Base-by-base conservation (phyloP, 2,329 filamentous ascomycete genomes). In the Diaporthe vexans region DNA sequence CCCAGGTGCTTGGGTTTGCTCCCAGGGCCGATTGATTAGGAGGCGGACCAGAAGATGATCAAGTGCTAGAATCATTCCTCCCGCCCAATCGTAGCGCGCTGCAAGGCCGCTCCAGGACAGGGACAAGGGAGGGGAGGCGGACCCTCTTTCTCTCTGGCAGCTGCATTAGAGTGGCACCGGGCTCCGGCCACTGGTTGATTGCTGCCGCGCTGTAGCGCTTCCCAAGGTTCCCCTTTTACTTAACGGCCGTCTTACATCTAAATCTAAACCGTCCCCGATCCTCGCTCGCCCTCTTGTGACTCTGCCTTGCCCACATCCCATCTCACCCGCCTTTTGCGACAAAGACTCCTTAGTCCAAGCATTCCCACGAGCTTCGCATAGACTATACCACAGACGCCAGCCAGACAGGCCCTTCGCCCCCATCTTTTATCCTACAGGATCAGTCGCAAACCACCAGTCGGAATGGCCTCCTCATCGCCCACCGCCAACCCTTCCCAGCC, bases 401-500 rank as follows among this genome's bases (percentile, higher is more conserved):
- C 13, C 63, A 54, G n/a, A 26, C 8, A 40, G 7, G 33, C 33
- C 33, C 33, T 40, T 37, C 5, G 37, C 4, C 15, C 51, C 51
- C 59, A 58, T 35, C 37, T 58, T 37, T n/a, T 13, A 40, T 40
- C 35, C 15, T 40, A 58, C 40, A 59, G 48, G n/a, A 61, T 26
- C 9, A 37, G 40, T 54, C 48, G 48, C 26, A 43, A 35, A 65
- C 35, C 65, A 71, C 29, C 74, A 67, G 72, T 73, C 61, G 72
- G 65, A 74, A 75, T 75, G 74, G 74, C 74, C 35, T 69, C 74
- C 43, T 63, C 74, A 52, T 75, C 74, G 56, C 74, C 74, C 68
- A 68, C 74, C 61, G 29, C 59, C 35, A 68, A 72, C 65, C 59
- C 74, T 40, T 26, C 59, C 15, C 68, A 72, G 52, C 58, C 75